Percentiles rank a stretch among this genome's conserved stretches.
phyloP scores from a whole-genome alignment of 2,329 filamentous ascomycete genomes.

The Acephala macrosclerotiorum region DNA sequence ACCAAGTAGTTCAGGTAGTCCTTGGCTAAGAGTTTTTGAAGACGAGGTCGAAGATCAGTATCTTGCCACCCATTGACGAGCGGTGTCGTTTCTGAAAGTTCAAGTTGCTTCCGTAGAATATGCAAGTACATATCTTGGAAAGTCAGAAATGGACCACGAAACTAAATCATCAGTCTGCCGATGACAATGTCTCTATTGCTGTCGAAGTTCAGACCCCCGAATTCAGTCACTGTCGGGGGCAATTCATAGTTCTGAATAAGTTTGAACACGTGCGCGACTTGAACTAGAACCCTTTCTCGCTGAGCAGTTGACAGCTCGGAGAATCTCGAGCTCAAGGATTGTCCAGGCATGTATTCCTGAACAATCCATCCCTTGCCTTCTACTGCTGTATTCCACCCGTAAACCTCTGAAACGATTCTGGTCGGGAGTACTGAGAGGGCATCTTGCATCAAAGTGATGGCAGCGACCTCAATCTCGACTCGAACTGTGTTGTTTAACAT shows the following conservation, averaged over 20 bases:
- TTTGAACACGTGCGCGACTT: constrained; percentile 18
- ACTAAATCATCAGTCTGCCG: constrained; percentile 15
- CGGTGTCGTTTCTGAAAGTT: constrained; percentile 11
- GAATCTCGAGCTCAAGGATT: too few species aligned
- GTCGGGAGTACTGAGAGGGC: too few species aligned
- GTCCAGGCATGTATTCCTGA: too few species aligned
- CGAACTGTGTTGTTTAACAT: too few species aligned
- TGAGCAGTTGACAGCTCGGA: too few species aligned
- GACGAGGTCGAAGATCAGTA: constrained; percentile 10
- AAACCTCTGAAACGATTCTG: too few species aligned
- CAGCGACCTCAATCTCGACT: too few species aligned
- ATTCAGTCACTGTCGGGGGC: constrained; percentile 10
- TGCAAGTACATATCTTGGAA: constrained; percentile 21
- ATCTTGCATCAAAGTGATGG: too few species aligned
- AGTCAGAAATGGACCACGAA: constrained; percentile 18
- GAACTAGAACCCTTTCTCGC: too few species aligned
- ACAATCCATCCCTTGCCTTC: too few species aligned
- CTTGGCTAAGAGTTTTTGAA: constrained; percentile 10
- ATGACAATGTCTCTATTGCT: constrained; percentile 7
- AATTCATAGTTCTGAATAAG: constrained; percentile 15
- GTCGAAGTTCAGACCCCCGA: constrained; percentile 18
- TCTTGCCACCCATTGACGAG: constrained; percentile 15
- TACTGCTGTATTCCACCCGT: too few species aligned
- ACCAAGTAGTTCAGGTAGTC: constrained; percentile 7
- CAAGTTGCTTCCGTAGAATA: constrained; percentile 16